Evolutionary conservation across 2,329 filamentous ascomycete genomes (phyloP).

Genomic region (Didymellaceae sp.): DNA sequence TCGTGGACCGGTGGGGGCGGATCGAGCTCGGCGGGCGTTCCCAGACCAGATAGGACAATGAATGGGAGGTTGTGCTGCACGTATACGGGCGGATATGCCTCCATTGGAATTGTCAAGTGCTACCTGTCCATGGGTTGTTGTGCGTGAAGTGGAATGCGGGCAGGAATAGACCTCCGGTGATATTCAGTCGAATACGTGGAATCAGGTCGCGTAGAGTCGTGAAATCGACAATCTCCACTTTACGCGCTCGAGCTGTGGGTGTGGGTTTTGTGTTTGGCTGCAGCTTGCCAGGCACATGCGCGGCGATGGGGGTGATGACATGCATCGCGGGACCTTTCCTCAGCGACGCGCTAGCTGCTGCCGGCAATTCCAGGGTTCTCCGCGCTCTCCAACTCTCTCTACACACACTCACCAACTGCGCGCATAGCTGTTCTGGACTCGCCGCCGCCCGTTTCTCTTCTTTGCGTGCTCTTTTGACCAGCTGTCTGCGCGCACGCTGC

Average conservation of each 20-base stretch:
- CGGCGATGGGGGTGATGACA: constrained; percentile 12
- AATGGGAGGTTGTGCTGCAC: constrained; percentile 87
- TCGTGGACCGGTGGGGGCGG: constrained; percentile 55
- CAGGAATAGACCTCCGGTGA: constrained; percentile 3
- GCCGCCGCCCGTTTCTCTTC: not conserved
- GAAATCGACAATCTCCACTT: no score
- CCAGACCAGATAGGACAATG: constrained; percentile 79
- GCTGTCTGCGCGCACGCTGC: not conserved
- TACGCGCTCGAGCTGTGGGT: not conserved
- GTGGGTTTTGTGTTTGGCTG: constrained; percentile 5
- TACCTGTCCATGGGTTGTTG: constrained; percentile 38
- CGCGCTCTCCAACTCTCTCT: constrained; percentile 12
- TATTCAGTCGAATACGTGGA: not conserved
- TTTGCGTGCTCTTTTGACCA: not conserved
- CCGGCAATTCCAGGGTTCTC: constrained; percentile 15
- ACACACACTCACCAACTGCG: constrained; percentile 10
- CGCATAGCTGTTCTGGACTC: constrained; percentile 3
- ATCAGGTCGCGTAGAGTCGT: not conserved
- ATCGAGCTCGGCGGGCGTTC: constrained; percentile 36
- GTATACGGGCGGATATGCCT: constrained; percentile 80
- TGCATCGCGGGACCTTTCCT: constrained; percentile 7
- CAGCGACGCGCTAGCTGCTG: constrained; percentile 18
- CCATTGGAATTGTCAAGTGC: constrained; percentile 61
- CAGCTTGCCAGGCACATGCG: constrained; percentile 14
- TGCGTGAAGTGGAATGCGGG: constrained; percentile 17